Evolutionary conservation across 2,329 filamentous ascomycete genomes (phyloP).

Genomic region (Fusarium penzigii): DNA sequence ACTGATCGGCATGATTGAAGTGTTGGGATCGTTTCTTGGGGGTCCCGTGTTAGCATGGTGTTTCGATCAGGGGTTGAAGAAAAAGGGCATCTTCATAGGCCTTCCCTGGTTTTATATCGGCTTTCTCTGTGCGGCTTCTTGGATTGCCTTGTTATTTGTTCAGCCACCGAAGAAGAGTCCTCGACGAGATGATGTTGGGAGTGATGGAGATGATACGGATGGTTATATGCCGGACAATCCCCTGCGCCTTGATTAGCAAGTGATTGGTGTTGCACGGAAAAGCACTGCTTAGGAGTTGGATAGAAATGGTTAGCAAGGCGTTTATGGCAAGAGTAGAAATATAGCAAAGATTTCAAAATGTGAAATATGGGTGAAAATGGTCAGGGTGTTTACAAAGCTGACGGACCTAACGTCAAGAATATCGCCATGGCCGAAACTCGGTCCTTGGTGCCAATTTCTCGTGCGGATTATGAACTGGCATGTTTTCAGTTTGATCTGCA

Average conservation of each 20-base stretch:
- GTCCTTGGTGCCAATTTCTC: too few relatives aligned
- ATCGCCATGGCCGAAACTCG: too few relatives aligned
- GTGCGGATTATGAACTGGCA: too few relatives aligned
- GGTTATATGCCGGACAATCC: constrained; percentile 27
- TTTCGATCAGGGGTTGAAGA: constrained; percentile 39
- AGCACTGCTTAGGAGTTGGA: not conserved
- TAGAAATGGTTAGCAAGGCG: not conserved
- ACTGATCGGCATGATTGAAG: constrained; percentile 42
- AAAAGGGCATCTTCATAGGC: constrained; percentile 39
- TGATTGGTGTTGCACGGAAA: not conserved
- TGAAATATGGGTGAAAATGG: not conserved
- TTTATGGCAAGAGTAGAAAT: not conserved
- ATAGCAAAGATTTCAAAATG: not conserved
- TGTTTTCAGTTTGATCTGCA: too few relatives aligned
- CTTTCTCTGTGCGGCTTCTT: constrained; percentile 30
- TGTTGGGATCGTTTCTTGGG: constrained; percentile 41
- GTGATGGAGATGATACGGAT: constrained; percentile 19
- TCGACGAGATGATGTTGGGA: constrained; percentile 11
- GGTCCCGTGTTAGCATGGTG: constrained; percentile 42
- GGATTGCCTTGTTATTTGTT: constrained; percentile 35
- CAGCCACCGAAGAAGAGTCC: constrained; percentile 31
- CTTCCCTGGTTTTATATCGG: constrained; percentile 43
- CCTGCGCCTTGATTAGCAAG: constrained; percentile 22
- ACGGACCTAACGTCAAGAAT: too few relatives aligned
- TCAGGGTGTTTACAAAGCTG: not conserved